A percentile compares a stretch with the other conserved stretches of the same genome.
Evolutionary conservation across 1,284 basidiomycete species (phyloP).

Genomic region (Moesziomyces sp.): DNA sequence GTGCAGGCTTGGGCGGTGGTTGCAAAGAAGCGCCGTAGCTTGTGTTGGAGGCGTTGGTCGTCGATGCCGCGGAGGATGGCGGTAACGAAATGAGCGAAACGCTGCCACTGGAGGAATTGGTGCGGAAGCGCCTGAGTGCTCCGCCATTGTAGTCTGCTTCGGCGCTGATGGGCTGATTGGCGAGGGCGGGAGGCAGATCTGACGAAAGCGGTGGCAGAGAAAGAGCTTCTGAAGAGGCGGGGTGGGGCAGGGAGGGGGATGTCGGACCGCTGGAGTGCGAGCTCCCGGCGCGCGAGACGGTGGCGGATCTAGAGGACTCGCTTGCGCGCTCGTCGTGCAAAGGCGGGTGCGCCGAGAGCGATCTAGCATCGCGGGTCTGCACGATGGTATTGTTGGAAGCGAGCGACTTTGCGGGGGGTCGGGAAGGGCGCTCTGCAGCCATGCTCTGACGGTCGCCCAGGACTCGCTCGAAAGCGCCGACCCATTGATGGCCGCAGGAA

Average conservation of each 20-base stretch:
- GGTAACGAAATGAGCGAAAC: conserved; percentile 37
- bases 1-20: conserved; percentile 10
- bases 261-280: conserved; percentile 32
- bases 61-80: conserved; percentile 35
- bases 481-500: conserved; percentile 39
- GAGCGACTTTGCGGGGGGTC: conserved; percentile 23
- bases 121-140: conserved; percentile 29
- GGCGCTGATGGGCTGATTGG: conserved; percentile 11
- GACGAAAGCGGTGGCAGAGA: background rate
- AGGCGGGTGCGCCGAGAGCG: conserved; percentile 7
- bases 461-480: conserved; percentile 63
- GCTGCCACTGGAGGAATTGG: conserved; percentile 42
- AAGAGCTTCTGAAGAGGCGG: conserved; percentile 2
- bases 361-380: conserved; percentile 28
- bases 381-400: conserved; percentile 34
- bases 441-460: conserved; percentile 59
- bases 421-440: conserved; percentile 26
- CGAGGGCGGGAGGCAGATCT: conserved; percentile 3
- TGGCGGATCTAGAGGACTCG: conserved; percentile 16
- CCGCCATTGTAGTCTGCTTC: conserved; percentile 24
- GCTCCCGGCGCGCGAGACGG: conserved; percentile 27
- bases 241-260: conserved; percentile 25
- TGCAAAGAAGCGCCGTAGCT: conserved; percentile 31
- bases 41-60: conserved; percentile 37
- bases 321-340: conserved; percentile 16